Conservation (phyloP, 2,329 filamentous ascomycete species). For the Chaetomium sp. region DNA sequence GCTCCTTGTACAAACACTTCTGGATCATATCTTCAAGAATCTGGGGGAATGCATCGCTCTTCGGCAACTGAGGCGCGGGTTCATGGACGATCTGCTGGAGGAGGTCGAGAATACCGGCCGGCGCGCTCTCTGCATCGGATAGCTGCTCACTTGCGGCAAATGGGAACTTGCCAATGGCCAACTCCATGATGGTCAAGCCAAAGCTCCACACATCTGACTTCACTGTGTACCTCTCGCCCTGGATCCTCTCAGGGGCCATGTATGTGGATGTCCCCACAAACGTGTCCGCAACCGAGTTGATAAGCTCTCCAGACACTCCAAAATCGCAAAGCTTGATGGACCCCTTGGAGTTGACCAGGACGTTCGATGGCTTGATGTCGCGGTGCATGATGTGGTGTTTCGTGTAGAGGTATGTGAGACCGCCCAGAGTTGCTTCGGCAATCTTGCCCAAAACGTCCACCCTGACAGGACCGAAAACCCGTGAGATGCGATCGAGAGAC, state of each 20-base stretch:
- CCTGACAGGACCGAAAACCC: conserved; percentile 87
- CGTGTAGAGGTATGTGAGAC: conserved; percentile 89
- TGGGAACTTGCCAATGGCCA: conserved; percentile 95
- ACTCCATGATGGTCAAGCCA: conserved; percentile 88
- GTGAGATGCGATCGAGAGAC: conserved; percentile 86
- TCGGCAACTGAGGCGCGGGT: conserved; percentile 84
- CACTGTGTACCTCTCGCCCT: conserved; percentile 93
- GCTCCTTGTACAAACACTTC: conserved; percentile 86
- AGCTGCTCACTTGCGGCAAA: conserved; percentile 70
- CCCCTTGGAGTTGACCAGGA: conserved; percentile 88
- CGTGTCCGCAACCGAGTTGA: conserved; percentile 96
- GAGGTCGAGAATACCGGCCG: conserved; percentile 91
- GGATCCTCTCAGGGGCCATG: conserved; percentile 97
- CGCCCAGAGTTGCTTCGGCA: conserved; percentile 87
- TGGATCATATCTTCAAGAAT: conserved; percentile 97
- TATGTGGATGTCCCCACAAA: conserved; percentile 98
- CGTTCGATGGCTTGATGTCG: conserved; percentile 97
- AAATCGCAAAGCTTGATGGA: conserved; percentile 98
- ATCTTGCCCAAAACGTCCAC: conserved; percentile 98
- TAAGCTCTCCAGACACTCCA: conserved; percentile 93
- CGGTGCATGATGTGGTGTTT: conserved; percentile 98
- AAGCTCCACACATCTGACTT: conserved; percentile 99
- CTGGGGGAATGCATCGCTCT: conserved; percentile 92
- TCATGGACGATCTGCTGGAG: conserved; percentile 97
- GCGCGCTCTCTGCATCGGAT: conserved; percentile 70